Conservation (phyloP, 805 yeast species). For the Candida nitratophila region DNA sequence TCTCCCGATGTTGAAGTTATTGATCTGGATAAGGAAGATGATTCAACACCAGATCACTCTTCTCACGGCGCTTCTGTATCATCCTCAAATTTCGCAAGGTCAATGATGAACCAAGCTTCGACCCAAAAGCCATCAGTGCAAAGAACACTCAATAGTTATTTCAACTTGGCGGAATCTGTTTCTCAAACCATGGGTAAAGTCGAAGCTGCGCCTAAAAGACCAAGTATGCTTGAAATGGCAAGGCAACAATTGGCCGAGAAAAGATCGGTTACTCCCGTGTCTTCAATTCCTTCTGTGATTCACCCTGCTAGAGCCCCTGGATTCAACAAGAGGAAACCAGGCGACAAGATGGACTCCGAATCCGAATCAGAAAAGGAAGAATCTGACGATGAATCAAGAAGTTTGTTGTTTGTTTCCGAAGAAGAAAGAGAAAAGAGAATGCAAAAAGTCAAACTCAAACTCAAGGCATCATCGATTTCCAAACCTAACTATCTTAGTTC, state of each 20-base stretch:
- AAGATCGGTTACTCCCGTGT: conserved; percentile 6
- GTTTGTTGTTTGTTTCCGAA: conserved; percentile 31
- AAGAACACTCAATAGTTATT: not conserved
- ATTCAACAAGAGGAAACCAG: conserved; percentile 28
- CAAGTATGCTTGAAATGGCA: conserved; percentile 20
- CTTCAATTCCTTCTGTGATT: conserved; percentile 6
- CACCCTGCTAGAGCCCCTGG: conserved; percentile 49
- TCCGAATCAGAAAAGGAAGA: conserved; percentile 18
- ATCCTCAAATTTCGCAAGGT: not conserved
- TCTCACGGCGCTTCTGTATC: not conserved
- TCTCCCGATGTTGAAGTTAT: conserved; percentile 2
- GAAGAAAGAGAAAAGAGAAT: conserved; percentile 25
- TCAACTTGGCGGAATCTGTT: not conserved
- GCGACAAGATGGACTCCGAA: conserved; percentile 10
- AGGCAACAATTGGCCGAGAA: conserved; percentile 19
- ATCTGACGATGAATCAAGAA: conserved; percentile 33
- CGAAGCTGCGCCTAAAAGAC: conserved; percentile 12
- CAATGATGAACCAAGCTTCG: not conserved
- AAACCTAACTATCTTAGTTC: not conserved
- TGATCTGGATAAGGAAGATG: conserved; percentile 4
- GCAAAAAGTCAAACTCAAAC: conserved; percentile 15
- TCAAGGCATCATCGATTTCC: conserved; percentile 9
- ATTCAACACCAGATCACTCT: not conserved
- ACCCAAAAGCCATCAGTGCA: not conserved
- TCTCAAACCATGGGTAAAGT: too few relatives aligned